These are phyloP conservation scores for Apiotrichum laibachii DNA, from an alignment of 1,284 basidiomycete species.

Conservation along the genomic window DNA sequence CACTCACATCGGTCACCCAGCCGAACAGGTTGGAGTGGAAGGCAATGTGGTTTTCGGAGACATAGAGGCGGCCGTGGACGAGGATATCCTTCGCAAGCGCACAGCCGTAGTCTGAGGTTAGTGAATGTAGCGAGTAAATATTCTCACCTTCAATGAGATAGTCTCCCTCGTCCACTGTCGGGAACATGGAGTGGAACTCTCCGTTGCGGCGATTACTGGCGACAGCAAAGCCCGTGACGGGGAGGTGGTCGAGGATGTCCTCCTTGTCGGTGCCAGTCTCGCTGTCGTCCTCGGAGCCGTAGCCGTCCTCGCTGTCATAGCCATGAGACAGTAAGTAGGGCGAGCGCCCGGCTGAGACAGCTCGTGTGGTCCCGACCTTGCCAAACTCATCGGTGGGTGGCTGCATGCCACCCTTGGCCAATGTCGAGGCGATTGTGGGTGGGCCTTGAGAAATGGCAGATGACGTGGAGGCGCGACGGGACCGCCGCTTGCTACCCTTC, in stretches of 20 bases:
- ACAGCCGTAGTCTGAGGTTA: conserved; percentile 83
- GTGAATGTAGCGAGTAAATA: conserved; percentile 5
- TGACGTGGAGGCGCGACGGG: conserved; percentile 25
- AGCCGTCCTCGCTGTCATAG: conserved; percentile 27
- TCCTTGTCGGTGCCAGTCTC: conserved; percentile 54
- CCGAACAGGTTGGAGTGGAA: conserved; percentile 99
- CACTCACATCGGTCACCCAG: conserved; percentile 90
- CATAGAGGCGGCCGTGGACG: conserved; percentile 92
- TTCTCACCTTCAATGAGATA: conserved; percentile 91
- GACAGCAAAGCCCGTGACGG: conserved; percentile 89
- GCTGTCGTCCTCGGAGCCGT: conserved; percentile 56
- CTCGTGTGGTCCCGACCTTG: not conserved
- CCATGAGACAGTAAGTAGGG: conserved; percentile 27
- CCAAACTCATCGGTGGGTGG: conserved; percentile 3
- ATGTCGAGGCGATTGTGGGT: conserved; percentile 34
- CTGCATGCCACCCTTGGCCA: conserved; percentile 39
- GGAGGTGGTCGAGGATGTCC: conserved; percentile 56
- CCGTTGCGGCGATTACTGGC: conserved; percentile 91
- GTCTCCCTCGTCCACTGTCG: conserved; percentile 85
- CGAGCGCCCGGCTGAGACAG: conserved; percentile 15
- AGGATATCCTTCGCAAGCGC: conserved; percentile 94
- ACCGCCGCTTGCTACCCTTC: conserved; percentile 25
- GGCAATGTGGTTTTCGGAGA: conserved; percentile 96
- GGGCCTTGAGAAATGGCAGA: conserved; percentile 26
- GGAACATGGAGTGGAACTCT: conserved; percentile 93